Percentiles rank a stretch among this genome's conserved stretches.
These are phyloP conservation scores for Colletotrichum graminicola DNA, from an alignment of 2,329 filamentous ascomycete genomes.

Conservation along the genomic window DNA sequence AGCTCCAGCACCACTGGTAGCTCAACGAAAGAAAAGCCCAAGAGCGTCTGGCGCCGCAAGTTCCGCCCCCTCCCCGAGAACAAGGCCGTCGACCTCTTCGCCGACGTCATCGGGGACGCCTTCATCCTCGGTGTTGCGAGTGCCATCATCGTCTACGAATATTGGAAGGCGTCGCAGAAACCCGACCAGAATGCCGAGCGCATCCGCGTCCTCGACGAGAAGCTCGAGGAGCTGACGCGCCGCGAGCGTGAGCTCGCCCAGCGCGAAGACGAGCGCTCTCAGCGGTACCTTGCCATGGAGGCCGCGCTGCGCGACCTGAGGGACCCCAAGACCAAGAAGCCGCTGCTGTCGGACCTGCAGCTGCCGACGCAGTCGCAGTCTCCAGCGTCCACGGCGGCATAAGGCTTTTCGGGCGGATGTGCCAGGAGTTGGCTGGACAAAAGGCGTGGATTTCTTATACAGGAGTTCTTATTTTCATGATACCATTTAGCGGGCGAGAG, in stretches of 20 bases:
- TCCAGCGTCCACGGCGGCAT: slow-evolving; percentile 46
- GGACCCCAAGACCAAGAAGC: slow-evolving; percentile 69
- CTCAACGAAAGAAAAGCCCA: slow-evolving; percentile 42
- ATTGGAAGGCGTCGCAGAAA: slow-evolving; percentile 69
- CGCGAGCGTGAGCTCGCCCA: slow-evolving; percentile 63
- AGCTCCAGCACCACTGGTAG: background rate
- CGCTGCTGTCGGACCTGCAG: slow-evolving; percentile 59
- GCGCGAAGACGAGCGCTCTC: slow-evolving; percentile 58
- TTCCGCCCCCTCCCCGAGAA: slow-evolving; percentile 73
- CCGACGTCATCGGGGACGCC: slow-evolving; percentile 72
- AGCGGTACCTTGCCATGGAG: slow-evolving; percentile 66
- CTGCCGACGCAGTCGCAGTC: slow-evolving; percentile 24
- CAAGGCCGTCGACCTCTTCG: slow-evolving; percentile 76
- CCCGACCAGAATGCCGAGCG: slow-evolving; percentile 69
- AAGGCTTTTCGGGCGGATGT: background rate
- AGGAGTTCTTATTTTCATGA: slow-evolving; percentile 21
- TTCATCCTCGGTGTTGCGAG: slow-evolving; percentile 73
- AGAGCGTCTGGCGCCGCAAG: slow-evolving; percentile 71
- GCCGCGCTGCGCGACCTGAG: slow-evolving; percentile 63
- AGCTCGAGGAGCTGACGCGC: slow-evolving; percentile 63
- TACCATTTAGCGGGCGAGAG: slow-evolving; percentile 29
- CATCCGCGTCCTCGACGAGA: slow-evolving; percentile 62
- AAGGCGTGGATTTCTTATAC: slow-evolving; percentile 9
- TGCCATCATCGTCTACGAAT: slow-evolving; percentile 71
- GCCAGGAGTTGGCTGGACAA: background rate